Evolutionary conservation across 768 basidiomycete species (phyloP), one percentile per base, ranked within the genome.

Genomic region (Tricholoma furcatifolium): DNA sequence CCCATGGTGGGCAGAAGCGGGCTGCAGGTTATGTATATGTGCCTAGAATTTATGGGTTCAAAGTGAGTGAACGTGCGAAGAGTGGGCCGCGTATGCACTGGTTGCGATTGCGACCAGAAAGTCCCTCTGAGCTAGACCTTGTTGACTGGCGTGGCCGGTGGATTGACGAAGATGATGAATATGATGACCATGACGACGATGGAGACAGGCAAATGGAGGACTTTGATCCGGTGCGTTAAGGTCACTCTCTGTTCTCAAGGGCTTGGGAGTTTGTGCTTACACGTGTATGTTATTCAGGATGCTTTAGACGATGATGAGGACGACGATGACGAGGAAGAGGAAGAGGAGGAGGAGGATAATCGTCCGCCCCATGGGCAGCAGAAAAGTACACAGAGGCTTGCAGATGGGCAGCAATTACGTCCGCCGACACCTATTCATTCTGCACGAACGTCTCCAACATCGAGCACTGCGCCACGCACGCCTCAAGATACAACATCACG

Each of bases 81-180:
- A 91, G 84, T 61, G 97, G 97, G 4, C 97, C 97, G 12, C 79
- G 97, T 53, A 98, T 99, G 95, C 87, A 88, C 63, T 99, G 97
- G 97, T 69, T 98, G 68, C 79, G 97, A 50, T 68, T 93, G 68
- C 77, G 96, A 53, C 96, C 96, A 30, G 85, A 88, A 67, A 84
- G 77, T 53, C 79, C 85, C 1, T 81, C 81, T 50, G 92, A 95
- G 61, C 69, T 98, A 62, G 92, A 94, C 60, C 74, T 79, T 62
- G 94, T 97, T 27, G 95, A 97, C 67, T 93, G 87, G 84, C 80
- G 89, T 53, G 95, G 95, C 6, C 74, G 89, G 45, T 98, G 93
- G 92, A 83, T 91, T 56, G 82, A 82, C 55, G 80, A 80, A 17
- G 78, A 80, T 47, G 77, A 79, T 49, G 77, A 79, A 38, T 77